Evolutionary conservation across 176 grass and related monocot species (phyloP), one percentile per base, ranked within the genome.

Genomic region (Zea mays): DNA sequence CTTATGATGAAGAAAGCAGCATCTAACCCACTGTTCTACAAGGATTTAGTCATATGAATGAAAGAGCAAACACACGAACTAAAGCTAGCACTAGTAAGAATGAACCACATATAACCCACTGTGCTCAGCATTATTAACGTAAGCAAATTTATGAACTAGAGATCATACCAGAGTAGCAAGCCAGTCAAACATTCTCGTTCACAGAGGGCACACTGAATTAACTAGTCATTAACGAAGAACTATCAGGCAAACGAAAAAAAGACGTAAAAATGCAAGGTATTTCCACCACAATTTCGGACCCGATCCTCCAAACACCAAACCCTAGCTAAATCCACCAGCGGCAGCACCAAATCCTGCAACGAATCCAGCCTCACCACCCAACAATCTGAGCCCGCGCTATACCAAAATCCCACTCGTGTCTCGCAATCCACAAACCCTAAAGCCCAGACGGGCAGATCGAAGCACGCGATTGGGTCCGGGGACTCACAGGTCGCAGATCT

Each of bases 401-500:
- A 48, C 34, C 47, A 33, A 47, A 78, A 27, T 17, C 45, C 44
- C 85, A 54, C 47, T 42, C 10, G 4, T 33, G 33, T 8, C 6
- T 42, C 56, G n/a, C 27, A 21, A 50, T 59, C 77, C 38, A 49
- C n/a, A 52, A 85, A 88, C 57, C 77, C 72, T 81, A 88, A 43
- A 27, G 16, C 47, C 46, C 42, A 78, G 34, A 50, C n/a, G 42
- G 60, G 11, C 65, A 84, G 85, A 90, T 76, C 52, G 74, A 90
- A 69, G 76, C 47, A 58, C 11, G 45, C 63, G 35, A 75, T 35
- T 40, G 27, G 55, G 51, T 43, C 43, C n/a, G 41, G 81, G 68
- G 33, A 74, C 80, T 87, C 85, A 99, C 96, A 99, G 85, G 19
- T 91, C 83, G 83, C 92, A 99, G 85, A 99, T 99, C 88, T 99